Evolutionary conservation across 2,329 filamentous ascomycete species (phyloP).

Genomic region (Aspergillus uvarum): DNA sequence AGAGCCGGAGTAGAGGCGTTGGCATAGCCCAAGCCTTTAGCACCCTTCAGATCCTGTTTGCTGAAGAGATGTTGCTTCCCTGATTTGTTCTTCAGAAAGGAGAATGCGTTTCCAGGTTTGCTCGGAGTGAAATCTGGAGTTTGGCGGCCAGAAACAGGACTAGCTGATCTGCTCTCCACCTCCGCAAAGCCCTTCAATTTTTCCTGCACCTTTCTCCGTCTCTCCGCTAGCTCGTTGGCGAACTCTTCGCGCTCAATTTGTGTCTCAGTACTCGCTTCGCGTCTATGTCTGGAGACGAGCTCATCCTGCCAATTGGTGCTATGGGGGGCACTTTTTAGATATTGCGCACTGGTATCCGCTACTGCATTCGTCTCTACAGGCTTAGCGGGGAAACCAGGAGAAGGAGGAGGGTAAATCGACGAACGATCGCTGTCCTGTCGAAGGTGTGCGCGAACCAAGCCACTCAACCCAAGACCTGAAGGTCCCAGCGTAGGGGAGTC

Average conservation of each 20-base stretch:
- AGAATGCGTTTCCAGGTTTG: conserved; percentile 45
- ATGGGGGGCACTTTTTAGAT: conserved; percentile 12
- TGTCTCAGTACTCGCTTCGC: conserved; percentile 49
- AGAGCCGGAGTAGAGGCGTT: conserved; percentile 40
- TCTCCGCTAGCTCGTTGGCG: conserved; percentile 49
- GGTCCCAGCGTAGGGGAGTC: conserved; percentile 81
- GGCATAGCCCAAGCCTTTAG: conserved; percentile 44
- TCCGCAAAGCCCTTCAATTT: conserved; percentile 47
- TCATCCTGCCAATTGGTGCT: conserved; percentile 51
- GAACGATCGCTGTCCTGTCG: conserved; percentile 78
- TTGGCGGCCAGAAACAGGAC: conserved; percentile 39
- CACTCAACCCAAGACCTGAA: conserved; percentile 65
- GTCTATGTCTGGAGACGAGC: conserved; percentile 41
- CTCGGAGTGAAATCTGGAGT: conserved; percentile 33
- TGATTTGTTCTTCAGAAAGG: conserved; percentile 45
- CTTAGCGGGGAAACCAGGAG: conserved; percentile 37
- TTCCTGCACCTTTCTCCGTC: conserved; percentile 49
- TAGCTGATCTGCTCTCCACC: conserved; percentile 44
- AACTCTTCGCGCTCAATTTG: conserved; percentile 51
- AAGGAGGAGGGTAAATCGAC: conserved; percentile 65
- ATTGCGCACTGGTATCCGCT: not conserved
- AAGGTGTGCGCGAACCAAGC: conserved; percentile 80
- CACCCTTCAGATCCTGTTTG: conserved; percentile 38
- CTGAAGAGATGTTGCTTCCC: conserved; percentile 32
- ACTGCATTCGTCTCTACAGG: conserved; percentile 26